Base-by-base conservation (phyloP, 768 basidiomycete species). In the Amylocystis lapponica region DNA sequence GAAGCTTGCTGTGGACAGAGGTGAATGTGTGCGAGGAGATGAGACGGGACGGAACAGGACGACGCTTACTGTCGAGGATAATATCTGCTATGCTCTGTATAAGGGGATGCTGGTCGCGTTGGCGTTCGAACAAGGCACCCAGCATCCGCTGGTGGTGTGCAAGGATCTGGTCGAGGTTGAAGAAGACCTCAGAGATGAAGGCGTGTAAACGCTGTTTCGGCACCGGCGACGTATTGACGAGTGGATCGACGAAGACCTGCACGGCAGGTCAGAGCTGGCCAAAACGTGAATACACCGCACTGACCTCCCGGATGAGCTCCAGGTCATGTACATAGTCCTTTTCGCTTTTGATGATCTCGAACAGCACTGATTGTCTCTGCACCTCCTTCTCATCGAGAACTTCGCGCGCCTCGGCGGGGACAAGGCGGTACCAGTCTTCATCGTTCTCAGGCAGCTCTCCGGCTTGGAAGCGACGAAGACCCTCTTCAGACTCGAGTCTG, bases 341-440 rank as follows among this genome's bases (percentile, higher is more conserved):
- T 66, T 99, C 96, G 0, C 85, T 81, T 61, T 89, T 84, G 63
- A 97, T 82, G 19, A 95, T 66, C 59, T 98, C 94, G 52, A 93
- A 94, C 5, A 99, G 73, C 29, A 81, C 78, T 20, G 81, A 86
- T 60, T 97, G 93, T 34, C 93, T 75, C 45, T 85, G 78, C 17
- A 93, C 81, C 59, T 96, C 92, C 38, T 76, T 62, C 57, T 82
- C 79, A 20, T 83, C 80, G 2, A 98, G 64, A 1, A 80, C 76
- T 22, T 83, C 79, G 13, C 75, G 69, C 0, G 91, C 79, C 53
- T 78, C 78, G n/a, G 66, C 54, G 1, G 90, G 82, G 2, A 94
- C 85, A 7, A 92, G 76, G 23, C 74, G 68, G 54, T 86, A 72
- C 95, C 94, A 97, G 37, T 87, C 86, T 60, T 83, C 78, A 47